Conservation (phyloP, 1,284 basidiomycete species). For the Sanguinoderma infundibulare region DNA sequence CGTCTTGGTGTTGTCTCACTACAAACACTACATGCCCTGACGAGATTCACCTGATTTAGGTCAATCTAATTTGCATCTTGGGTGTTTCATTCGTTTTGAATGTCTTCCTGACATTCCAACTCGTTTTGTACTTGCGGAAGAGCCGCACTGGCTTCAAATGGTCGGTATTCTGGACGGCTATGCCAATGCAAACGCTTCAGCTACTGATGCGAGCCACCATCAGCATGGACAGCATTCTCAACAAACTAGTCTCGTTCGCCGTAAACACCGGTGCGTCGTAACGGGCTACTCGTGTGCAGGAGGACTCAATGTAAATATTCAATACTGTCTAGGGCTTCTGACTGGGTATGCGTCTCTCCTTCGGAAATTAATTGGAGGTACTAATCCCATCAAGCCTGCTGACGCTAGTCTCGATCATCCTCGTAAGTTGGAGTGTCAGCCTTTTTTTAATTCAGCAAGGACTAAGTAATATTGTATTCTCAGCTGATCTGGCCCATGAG, state of each 20-base stretch:
- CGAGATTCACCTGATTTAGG: neutral
- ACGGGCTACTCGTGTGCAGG: no score
- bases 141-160: conserved; percentile 3
- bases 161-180: neutral
- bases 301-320: neutral
- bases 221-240: neutral
- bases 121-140: neutral
- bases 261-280: neutral
- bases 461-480: neutral
- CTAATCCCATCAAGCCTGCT: neutral
- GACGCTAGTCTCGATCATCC: neutral
- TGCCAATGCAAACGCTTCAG: no score
- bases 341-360: neutral
- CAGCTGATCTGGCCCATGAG: neutral
- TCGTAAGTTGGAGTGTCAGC: neutral
- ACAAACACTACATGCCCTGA: neutral
- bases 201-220: neutral
- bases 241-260: neutral
- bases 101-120: neutral
- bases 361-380: neutral
- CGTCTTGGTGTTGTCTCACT: neutral
- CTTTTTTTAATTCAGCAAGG: no score
- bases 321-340: neutral
- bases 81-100: neutral
- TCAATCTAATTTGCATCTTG: neutral